A percentile compares a stretch with the other conserved stretches of the same genome.
These are phyloP conservation scores for Trichoderma atroviride DNA, from an alignment of 2,329 filamentous ascomycete species.

Conservation along the genomic window DNA sequence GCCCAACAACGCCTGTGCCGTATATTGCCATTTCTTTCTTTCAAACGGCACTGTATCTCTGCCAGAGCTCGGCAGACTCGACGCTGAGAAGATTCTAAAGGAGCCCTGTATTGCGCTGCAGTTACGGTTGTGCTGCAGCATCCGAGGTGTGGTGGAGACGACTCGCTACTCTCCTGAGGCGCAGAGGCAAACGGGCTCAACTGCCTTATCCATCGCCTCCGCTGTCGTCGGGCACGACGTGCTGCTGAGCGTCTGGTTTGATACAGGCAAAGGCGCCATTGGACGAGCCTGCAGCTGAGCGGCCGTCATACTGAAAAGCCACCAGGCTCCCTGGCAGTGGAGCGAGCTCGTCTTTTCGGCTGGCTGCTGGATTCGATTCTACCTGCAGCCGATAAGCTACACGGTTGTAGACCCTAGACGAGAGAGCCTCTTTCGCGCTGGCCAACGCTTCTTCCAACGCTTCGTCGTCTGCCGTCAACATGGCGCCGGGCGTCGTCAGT, in stretches of 20 bases:
- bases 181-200: neutral
- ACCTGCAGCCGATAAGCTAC: slow-evolving; percentile 1
- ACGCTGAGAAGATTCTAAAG: slow-evolving; percentile 8
- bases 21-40: neutral
- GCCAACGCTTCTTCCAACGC: neutral
- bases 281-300: slow-evolving; percentile 1
- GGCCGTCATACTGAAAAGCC: slow-evolving; percentile 17
- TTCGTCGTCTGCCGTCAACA: slow-evolving; percentile 18
- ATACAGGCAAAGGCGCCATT: neutral
- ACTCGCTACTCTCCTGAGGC: slow-evolving; percentile 16
- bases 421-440: slow-evolving; percentile 7
- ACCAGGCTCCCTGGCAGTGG: slow-evolving; percentile 19
- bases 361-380: neutral
- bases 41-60: neutral
- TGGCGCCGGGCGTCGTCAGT: slow-evolving; percentile 31
- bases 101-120: slow-evolving; percentile 11
- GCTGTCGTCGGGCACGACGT: slow-evolving; percentile 16
- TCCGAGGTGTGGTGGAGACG: slow-evolving; percentile 24
- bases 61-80: neutral
- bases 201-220: slow-evolving; percentile 1
- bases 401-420: neutral
- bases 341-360: slow-evolving; percentile 22
- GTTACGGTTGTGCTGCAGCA: neutral
- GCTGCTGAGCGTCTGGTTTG: neutral
- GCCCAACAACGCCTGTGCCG: neutral